Conservation (phyloP, 768 basidiomycete genomes). For the Pleurotus eryngii region DNA sequence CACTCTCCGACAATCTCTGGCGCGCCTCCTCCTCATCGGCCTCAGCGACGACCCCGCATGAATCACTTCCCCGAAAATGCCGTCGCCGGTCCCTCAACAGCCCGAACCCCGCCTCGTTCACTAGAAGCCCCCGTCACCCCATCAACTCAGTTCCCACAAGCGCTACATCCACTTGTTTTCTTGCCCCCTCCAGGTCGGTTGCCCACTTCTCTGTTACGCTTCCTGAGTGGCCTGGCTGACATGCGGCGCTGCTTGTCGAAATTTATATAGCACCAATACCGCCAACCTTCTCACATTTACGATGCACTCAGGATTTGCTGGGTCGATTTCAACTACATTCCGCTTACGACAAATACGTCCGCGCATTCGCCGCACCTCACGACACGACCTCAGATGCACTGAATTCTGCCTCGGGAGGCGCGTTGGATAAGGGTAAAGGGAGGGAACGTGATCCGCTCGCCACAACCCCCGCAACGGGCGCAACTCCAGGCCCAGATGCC, state of each 20-base stretch:
- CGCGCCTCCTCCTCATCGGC: slow-evolving; percentile 16
- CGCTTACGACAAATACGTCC: slow-evolving; percentile 81
- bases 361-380: slow-evolving; percentile 40
- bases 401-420: slow-evolving; percentile 17
- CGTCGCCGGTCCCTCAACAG: slow-evolving; percentile 60
- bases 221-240: not conserved
- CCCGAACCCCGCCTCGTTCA: slow-evolving; percentile 12
- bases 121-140: slow-evolving; percentile 19
- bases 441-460: slow-evolving; percentile 29
- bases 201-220: not conserved
- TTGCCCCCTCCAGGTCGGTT: slow-evolving; percentile 40
- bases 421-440: slow-evolving; percentile 48
- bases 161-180: slow-evolving; percentile 31
- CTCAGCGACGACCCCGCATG: slow-evolving; percentile 26
- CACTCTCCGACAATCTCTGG: slow-evolving; percentile 17
- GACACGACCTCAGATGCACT: slow-evolving; percentile 23
- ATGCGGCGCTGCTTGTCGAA: slow-evolving; percentile 3
- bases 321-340: slow-evolving; percentile 65
- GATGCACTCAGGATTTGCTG: slow-evolving; percentile 79
- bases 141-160: slow-evolving; percentile 25
- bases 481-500: slow-evolving; percentile 27
- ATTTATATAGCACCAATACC: slow-evolving; percentile 25
- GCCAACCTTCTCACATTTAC: slow-evolving; percentile 47
- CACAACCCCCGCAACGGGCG: slow-evolving; percentile 23
- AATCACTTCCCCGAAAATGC: slow-evolving; percentile 47